Evolutionary conservation across 805 yeast species (phyloP), one percentile per base, ranked within the genome.

Genomic region (Tanozyma kutaoensis): DNA sequence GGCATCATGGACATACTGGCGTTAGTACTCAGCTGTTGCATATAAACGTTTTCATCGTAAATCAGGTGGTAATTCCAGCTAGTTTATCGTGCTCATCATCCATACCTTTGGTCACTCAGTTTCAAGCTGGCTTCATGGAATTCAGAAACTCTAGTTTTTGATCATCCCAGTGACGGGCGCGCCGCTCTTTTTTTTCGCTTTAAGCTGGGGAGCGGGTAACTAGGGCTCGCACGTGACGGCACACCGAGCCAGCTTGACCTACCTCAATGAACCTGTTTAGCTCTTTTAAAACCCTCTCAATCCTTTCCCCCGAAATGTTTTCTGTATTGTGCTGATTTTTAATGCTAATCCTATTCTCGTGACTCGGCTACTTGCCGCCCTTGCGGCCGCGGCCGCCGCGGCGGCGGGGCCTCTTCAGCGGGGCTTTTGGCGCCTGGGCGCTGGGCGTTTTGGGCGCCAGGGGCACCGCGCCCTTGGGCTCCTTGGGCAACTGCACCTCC

Each of bases 101-200:
- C 23, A 21, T 21, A 21, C 23, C 7, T 21, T 21, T 9, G 7
- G 7, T 12, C 10, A 8, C 8, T 12, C 23, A 9, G 7, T 8
- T 21, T 21, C 7, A 12, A 8, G 7, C 7, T 6, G 13, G 7
- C 8, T 21, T 21, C 7, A 21, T 12, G 7, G 13, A 12, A 9
- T 21, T 21, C 66, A 59, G 62, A 59, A 48, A 59, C 66, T 59
- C 66, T 59, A 59, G 66, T 59, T 59, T 59, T 39, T 50, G 42
- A 27, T 39, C 37, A 37, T 36, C 42, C 46, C 42, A 52, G 33
- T 51, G 41, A 43, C 48, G n/a, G n/a, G n/a, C n/a, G n/a, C n/a
- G n/a, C n/a, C n/a, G n/a, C n/a, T n/a, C n/a, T n/a, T n/a, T n/a
- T n/a, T n/a, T n/a, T n/a, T n/a, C n/a, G n/a, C n/a, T n/a, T n/a